A percentile compares a stretch with the other conserved stretches of the same genome.
Conservation (phyloP, 495 filamentous ascomycete species). For the Neurospora sp. region DNA sequence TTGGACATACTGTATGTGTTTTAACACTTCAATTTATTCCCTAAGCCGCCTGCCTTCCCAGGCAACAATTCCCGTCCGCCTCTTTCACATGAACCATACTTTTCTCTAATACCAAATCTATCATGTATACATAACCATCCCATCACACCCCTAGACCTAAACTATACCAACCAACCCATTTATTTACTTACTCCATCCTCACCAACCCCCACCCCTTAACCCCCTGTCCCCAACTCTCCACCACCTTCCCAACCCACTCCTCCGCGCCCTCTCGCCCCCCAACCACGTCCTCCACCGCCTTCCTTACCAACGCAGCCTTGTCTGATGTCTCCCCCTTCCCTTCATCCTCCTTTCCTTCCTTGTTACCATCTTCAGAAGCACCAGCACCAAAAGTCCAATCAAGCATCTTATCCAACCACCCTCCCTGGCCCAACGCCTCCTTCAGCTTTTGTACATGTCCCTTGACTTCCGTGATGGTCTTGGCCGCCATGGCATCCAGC, state of each 20-base stretch:
- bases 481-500: slow-evolving; percentile 18
- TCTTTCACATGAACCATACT: background rate
- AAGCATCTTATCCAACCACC: slow-evolving; percentile 31
- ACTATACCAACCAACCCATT: background rate
- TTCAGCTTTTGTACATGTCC: slow-evolving; percentile 22
- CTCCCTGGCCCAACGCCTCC: slow-evolving; percentile 21
- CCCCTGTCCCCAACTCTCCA: slow-evolving; percentile 34
- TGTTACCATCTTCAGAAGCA: background rate
- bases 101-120: background rate
- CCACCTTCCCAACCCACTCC: slow-evolving; percentile 30
- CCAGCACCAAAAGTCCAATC: slow-evolving; percentile 11
- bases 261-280: slow-evolving; percentile 21
- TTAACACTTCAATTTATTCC: background rate
- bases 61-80: background rate
- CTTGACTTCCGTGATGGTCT: slow-evolving; percentile 23
- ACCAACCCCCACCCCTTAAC: slow-evolving; percentile 33
- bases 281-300: slow-evolving; percentile 17
- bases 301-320: background rate
- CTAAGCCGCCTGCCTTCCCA: too few relatives aligned
- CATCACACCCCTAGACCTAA: background rate
- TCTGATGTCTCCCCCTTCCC: slow-evolving; percentile 3
- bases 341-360: slow-evolving; percentile 5
- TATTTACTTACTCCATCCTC: slow-evolving; percentile 15
- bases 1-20: too few relatives aligned
- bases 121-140: background rate